Evolutionary conservation across 306 rosid genomes (phyloP), one percentile per base, ranked within the genome.

Genomic region (Vachellia pachyceras): DNA sequence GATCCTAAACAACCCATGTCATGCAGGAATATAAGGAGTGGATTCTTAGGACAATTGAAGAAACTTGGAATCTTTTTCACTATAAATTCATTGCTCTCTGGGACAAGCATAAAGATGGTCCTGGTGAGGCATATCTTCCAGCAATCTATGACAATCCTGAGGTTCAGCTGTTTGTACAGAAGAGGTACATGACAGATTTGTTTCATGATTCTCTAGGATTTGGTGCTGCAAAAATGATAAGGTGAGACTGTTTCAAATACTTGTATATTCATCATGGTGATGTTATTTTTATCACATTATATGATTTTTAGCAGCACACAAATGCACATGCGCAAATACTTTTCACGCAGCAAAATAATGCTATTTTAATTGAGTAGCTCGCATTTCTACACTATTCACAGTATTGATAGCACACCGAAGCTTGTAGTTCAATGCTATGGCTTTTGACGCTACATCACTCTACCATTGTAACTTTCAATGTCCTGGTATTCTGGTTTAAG

Each of bases 141-240:
- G 91, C 77, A 60, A 89, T 95, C 61, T 93, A 93, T 79, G 82
- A 91, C 90, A 93, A 82, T 80, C 83, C 90, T 17, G 90, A 89
- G 82, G 87, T 95, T 81, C 90, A 71, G 75, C 84, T 69, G 20
- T 90, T 91, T 80, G 90, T 81, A 22, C 97, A 93, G 87, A 87
- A 86, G 85, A 87, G 72, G 82, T 91, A 77, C 84, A 79, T 93
- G 71, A 87, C 81, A 5, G 90, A 91, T 64, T 72, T 95, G 81
- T 82, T 95, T 77, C 96, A 93, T 60, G 99, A 93, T 76, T 79
- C 90, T 69, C 93, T 95, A 74, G 98, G 98, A 68, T 93, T 93
- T 83, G 97, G 98, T 67, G 91, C 98, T 76, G 99, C 97, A 12
- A 95, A 95, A 84, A 93, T 95, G 96, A 95, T 95, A 78, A 91